Evolutionary conservation across 306 rosid species (phyloP).

Genomic region (Potentilla sterilis): DNA sequence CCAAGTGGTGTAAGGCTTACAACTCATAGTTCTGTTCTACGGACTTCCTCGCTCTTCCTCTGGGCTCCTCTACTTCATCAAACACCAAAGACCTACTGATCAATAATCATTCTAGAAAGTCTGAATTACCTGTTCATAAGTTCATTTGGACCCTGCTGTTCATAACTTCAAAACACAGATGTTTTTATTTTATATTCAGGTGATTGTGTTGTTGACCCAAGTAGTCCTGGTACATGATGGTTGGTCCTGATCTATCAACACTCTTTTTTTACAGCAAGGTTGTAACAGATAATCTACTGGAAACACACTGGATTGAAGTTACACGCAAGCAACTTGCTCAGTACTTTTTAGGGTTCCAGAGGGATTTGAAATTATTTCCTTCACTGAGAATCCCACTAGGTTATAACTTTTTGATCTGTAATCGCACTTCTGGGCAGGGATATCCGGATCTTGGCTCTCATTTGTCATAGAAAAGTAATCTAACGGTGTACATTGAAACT

Average conservation of each 20-base stretch:
- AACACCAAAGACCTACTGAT: background rate
- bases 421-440: conserved; percentile 44
- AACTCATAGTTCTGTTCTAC: conserved; percentile 51
- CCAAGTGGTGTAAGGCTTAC: conserved; percentile 67
- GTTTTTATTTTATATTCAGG: too few relatives aligned
- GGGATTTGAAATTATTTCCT: conserved; percentile 24
- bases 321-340: conserved; percentile 23
- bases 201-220: background rate
- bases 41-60: conserved; percentile 30
- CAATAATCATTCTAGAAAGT: background rate
- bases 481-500: conserved; percentile 39
- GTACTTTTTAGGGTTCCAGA: conserved; percentile 30
- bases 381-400: conserved; percentile 38
- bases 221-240: background rate
- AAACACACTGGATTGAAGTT: conserved; percentile 33
- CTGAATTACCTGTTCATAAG: background rate
- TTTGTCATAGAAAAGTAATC: conserved; percentile 29
- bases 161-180: background rate
- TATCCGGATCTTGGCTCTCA: conserved; percentile 25
- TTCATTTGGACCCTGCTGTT: background rate
- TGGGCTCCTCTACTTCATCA: conserved; percentile 22
- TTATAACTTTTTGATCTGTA: conserved; percentile 63
- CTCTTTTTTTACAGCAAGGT: conserved; percentile 6
- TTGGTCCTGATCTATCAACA: background rate
- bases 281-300: background rate